These are phyloP conservation scores for Pelargonium citronellum DNA, from an alignment of 441 rosid genomes.

Conservation along the genomic window DNA sequence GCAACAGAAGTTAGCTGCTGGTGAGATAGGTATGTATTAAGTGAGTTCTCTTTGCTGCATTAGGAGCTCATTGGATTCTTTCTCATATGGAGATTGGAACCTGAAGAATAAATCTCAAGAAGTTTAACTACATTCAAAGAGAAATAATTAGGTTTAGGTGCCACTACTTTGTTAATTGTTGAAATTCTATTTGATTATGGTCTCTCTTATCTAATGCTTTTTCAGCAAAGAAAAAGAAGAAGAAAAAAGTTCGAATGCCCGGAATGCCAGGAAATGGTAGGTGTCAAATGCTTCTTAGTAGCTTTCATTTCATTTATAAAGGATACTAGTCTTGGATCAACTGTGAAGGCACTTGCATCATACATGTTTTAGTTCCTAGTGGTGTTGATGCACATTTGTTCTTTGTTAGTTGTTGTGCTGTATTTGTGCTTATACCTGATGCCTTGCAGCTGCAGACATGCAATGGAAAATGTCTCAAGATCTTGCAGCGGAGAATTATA, in stretches of 20 bases:
- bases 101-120: not conserved
- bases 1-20: conserved; percentile 70
- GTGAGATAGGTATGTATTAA: conserved; percentile 63
- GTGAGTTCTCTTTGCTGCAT: not conserved
- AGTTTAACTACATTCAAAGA: too few relatives aligned
- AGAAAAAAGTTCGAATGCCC: conserved; percentile 61
- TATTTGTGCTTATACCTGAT: not conserved
- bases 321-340: not conserved
- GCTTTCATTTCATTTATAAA: not conserved
- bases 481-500: conserved; percentile 65
- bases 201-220: conserved; percentile 18
- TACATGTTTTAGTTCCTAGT: not conserved
- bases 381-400: not conserved
- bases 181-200: not conserved
- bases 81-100: not conserved
- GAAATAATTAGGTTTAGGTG: not conserved
- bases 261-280: conserved; percentile 49
- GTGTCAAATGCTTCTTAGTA: conserved; percentile 8
- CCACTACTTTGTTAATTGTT: not conserved
- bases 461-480: conserved; percentile 79
- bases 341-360: not conserved
- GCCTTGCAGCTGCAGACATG: conserved; percentile 43
- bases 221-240: conserved; percentile 83
- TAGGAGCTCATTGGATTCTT: not conserved
- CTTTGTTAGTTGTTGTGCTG: not conserved